Percentiles rank a stretch among this genome's conserved stretches.
These are phyloP conservation scores for Mallotus repandus DNA, from an alignment of 441 rosid species.

Conservation along the genomic window DNA sequence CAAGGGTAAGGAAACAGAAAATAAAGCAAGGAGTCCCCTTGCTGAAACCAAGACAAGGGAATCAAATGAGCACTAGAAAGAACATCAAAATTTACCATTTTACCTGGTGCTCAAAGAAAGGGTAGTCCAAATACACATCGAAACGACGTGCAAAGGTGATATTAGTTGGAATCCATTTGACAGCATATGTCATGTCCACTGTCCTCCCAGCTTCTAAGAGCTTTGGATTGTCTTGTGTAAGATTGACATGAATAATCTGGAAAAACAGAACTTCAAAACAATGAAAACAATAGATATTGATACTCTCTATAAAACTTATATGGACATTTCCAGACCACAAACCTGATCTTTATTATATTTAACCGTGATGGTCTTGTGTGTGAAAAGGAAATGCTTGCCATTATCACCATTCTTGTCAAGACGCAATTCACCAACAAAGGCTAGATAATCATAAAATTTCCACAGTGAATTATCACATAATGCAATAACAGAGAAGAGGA, in stretches of 20 bases:
- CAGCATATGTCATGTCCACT: conserved; percentile 79
- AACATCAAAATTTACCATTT: conserved; percentile 13
- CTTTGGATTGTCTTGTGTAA: conserved; percentile 73
- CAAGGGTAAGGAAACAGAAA: background rate
- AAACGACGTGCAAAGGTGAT: conserved; percentile 86
- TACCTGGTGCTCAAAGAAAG: conserved; percentile 99
- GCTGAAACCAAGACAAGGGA: background rate
- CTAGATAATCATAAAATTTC: conserved; percentile 38
- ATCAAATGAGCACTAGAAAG: background rate
- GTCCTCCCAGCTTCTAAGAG: conserved; percentile 68
- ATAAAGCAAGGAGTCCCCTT: conserved; percentile 7
- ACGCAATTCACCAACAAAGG: conserved; percentile 86
- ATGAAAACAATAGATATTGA: conserved; percentile 18
- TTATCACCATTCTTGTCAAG: conserved; percentile 75
- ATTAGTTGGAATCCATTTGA: conserved; percentile 71
- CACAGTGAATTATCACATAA: conserved; percentile 20
- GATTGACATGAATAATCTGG: conserved; percentile 92
- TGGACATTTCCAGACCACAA: conserved; percentile 23
- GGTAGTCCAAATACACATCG: conserved; percentile 91
- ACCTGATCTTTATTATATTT: conserved; percentile 88
- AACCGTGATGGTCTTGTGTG: conserved; percentile 70
- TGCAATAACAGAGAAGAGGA: background rate
- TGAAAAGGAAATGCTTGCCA: conserved; percentile 72
- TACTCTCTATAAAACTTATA: conserved; percentile 16
- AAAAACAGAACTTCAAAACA: background rate